Evolutionary conservation across 805 yeast genomes (phyloP).

Genomic region (Candida sakaeoensis): DNA sequence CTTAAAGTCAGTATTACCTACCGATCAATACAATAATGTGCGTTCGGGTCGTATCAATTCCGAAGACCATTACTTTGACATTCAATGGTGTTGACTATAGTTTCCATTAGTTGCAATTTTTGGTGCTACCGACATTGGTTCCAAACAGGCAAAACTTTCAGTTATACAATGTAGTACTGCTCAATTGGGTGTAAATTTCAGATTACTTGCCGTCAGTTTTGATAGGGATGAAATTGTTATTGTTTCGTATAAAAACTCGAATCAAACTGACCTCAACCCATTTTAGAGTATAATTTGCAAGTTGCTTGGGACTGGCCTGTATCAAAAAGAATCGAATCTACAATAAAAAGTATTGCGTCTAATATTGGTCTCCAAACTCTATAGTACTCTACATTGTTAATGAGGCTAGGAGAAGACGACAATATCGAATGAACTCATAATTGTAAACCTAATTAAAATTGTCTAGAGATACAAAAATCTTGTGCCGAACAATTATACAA

Average conservation of each 20-base stretch:
- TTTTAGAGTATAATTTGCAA: no score
- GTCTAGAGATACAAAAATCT: no score
- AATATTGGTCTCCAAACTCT: no score
- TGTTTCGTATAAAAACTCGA: neutral
- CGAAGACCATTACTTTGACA: neutral
- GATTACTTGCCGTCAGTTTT: conserved; percentile 1
- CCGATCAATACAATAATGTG: neutral
- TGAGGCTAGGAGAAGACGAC: no score
- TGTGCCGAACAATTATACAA: no score
- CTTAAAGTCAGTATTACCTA: neutral
- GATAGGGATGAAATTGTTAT: neutral
- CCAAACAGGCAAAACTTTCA: neutral
- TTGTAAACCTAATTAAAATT: no score
- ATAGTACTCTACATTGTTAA: no score
- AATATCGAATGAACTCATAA: no score
- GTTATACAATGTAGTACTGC: neutral
- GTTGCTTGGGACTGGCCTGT: no score
- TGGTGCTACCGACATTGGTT: neutral
- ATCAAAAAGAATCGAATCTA: no score
- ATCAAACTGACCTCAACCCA: conserved; percentile 1
- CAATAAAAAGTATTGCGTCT: no score
- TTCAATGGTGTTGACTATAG: neutral
- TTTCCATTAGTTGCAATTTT: conserved; percentile 2
- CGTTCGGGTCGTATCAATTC: neutral
- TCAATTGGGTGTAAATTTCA: conserved; percentile 1